Evolutionary conservation across 768 basidiomycete genomes (phyloP).

Genomic region (Crassisporium funariophilum): DNA sequence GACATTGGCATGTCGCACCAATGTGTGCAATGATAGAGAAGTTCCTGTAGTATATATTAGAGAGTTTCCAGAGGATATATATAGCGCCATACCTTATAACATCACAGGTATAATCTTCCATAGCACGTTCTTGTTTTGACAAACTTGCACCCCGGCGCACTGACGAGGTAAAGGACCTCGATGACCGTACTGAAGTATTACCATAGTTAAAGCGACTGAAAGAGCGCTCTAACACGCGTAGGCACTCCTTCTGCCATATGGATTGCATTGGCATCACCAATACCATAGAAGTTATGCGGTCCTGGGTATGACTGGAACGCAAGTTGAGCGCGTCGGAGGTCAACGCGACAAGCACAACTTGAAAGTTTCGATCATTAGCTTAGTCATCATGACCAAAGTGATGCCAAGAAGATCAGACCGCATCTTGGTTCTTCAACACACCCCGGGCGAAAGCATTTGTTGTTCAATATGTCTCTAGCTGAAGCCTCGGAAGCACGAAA

Average conservation of each 20-base stretch:
- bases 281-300: slow-evolving; percentile 3
- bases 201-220: slow-evolving; percentile 4
- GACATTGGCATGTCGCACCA: slow-evolving; percentile 45
- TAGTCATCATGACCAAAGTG: slow-evolving; percentile 17
- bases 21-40: slow-evolving; percentile 98
- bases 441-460: not conserved
- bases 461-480: slow-evolving; percentile 61
- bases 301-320: not conserved
- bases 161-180: no score
- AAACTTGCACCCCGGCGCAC: slow-evolving; percentile 29
- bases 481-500: slow-evolving; percentile 83
- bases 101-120: slow-evolving; percentile 69
- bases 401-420: not conserved
- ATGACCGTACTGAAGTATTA: not conserved
- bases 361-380: slow-evolving; percentile 14
- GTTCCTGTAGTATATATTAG: slow-evolving; percentile 52
- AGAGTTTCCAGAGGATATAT: not conserved
- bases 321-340: slow-evolving; percentile 4
- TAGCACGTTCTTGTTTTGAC: slow-evolving; percentile 40
- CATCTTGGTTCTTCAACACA: not conserved
- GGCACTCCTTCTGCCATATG: slow-evolving; percentile 30
- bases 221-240: slow-evolving; percentile 24
- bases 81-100: slow-evolving; percentile 55
- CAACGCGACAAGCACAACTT: not conserved
- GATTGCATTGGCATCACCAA: slow-evolving; percentile 23